Conservation (phyloP, 306 rosid genomes). For the Lagenaria siceraria region DNA sequence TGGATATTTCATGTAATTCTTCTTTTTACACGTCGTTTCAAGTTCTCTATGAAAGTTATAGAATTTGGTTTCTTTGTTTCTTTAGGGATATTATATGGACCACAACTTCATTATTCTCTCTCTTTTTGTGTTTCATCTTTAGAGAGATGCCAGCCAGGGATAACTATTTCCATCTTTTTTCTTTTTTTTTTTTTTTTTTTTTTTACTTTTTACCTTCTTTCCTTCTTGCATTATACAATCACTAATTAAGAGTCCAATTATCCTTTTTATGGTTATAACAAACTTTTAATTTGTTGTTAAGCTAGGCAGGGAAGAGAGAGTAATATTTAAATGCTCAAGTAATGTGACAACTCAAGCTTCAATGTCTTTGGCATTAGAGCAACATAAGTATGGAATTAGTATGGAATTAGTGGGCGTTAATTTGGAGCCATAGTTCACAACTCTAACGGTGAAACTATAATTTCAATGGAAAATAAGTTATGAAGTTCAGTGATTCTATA, state of each 20-base stretch:
- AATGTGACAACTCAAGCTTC: not conserved
- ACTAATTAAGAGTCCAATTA: not conserved
- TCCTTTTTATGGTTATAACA: not conserved
- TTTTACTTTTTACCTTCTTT: not conserved
- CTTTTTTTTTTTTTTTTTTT: not conserved
- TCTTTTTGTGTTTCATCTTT: not conserved
- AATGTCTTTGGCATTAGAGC: not conserved
- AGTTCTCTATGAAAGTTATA: not conserved
- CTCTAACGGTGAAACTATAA: too few relatives aligned
- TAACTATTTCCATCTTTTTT: not conserved
- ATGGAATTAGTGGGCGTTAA: too few relatives aligned
- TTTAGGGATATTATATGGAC: not conserved
- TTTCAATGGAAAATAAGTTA: too few relatives aligned
- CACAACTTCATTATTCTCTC: not conserved
- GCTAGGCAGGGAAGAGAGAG: not conserved
- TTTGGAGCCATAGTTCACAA: too few relatives aligned
- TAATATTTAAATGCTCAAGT: not conserved
- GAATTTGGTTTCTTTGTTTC: not conserved
- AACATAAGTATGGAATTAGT: not conserved
- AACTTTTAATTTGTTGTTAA: not conserved
- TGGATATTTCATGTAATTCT: not conserved
- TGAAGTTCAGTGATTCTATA: too few relatives aligned
- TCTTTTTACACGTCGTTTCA: not conserved
- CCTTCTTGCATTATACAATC: not conserved
- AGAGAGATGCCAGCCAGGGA: not conserved